Conservation (phyloP, 805 yeast genomes). For the Lipomyces orientalis region DNA sequence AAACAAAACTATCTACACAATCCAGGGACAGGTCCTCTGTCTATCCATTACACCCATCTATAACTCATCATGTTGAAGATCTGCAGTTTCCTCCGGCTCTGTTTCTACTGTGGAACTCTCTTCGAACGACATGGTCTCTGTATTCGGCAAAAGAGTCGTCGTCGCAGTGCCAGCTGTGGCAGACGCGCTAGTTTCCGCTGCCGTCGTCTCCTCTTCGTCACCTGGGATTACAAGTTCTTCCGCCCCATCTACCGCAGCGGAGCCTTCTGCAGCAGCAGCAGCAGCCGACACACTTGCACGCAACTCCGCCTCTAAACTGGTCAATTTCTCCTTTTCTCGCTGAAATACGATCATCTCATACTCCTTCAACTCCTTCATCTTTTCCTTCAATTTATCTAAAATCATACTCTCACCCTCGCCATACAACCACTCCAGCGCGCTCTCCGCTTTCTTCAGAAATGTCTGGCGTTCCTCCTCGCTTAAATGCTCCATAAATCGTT, state of each 20-base stretch:
- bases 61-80: conserved; percentile 23
- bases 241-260: conserved; percentile 5
- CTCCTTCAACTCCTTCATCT: conserved; percentile 35
- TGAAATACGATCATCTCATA: conserved; percentile 32
- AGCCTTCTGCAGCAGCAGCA: conserved; percentile 7
- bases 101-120: conserved; percentile 14
- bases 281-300: conserved; percentile 8
- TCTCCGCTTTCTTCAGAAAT: conserved; percentile 42
- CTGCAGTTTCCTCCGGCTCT: conserved; percentile 7
- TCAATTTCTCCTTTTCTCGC: conserved; percentile 23
- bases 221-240: neutral
- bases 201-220: conserved; percentile 4
- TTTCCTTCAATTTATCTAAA: conserved; percentile 49
- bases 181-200: conserved; percentile 5
- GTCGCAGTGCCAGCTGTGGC: conserved; percentile 11
- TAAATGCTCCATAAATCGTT: conserved; percentile 42
- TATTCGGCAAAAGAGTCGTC: conserved; percentile 11
- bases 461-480: conserved; percentile 36
- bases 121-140: conserved; percentile 4
- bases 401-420: conserved; percentile 64
- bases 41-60: conserved; percentile 3
- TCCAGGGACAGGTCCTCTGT: neutral
- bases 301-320: conserved; percentile 2
- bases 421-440: conserved; percentile 79
- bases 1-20: neutral